Percentiles rank a stretch among this genome's conserved stretches.
Conservation (phyloP, 2,329 filamentous ascomycete species). For the Trichoderma koningii region DNA sequence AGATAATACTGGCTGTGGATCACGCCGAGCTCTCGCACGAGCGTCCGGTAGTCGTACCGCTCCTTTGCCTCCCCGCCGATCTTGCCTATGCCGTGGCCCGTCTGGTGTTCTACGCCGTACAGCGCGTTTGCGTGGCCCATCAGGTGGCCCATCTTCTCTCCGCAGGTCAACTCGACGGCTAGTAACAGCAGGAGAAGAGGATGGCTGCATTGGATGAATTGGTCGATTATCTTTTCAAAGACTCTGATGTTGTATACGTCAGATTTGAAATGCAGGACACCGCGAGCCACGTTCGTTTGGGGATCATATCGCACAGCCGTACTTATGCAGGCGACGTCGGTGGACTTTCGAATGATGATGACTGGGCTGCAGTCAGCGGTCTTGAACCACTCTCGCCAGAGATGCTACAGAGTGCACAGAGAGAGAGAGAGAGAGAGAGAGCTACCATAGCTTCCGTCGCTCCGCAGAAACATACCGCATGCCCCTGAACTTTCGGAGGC, state of each 20-base stretch:
- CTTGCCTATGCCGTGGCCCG: background rate
- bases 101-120: background rate
- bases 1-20: background rate
- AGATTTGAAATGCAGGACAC: background rate
- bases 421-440: background rate
- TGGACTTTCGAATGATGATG: background rate
- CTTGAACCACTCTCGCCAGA: no score
- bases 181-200: background rate
- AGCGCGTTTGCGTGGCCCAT: fast-evolving
- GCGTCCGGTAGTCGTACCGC: background rate
- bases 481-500: background rate
- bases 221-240: background rate
- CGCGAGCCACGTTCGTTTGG: background rate
- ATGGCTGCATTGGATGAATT: background rate
- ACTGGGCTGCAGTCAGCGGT: background rate
- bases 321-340: background rate
- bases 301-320: background rate
- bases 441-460: background rate
- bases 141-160: no score
- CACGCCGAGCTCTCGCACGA: background rate
- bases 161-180: background rate
- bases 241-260: background rate
- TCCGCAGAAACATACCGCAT: background rate
- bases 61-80: no score
- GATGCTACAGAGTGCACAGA: no score